Evolutionary conservation across 2,329 filamentous ascomycete species (phyloP).

Genomic region (Aphanoascus verrucosus): DNA sequence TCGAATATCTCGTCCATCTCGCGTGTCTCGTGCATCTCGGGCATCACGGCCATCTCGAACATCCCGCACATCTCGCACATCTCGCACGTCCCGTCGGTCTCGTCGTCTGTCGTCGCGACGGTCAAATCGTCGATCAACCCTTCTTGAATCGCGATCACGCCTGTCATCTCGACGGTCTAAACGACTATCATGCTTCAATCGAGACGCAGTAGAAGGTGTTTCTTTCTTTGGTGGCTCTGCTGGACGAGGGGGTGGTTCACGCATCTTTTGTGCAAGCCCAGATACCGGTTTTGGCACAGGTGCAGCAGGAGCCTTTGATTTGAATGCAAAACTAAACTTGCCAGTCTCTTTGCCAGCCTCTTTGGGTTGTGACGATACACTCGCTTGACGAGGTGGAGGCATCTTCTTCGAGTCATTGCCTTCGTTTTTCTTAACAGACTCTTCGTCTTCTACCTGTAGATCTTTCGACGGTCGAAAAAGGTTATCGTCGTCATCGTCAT

Average conservation of each 20-base stretch:
- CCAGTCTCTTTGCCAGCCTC: slow-evolving; percentile 53
- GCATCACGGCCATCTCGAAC: neutral
- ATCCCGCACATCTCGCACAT: slow-evolving; percentile 17
- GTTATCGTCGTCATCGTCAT: slow-evolving; percentile 44
- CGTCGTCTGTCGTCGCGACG: slow-evolving; percentile 31
- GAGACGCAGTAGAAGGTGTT: slow-evolving; percentile 27
- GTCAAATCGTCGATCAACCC: slow-evolving; percentile 34
- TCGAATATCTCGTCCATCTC: slow-evolving; percentile 15
- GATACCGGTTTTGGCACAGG: slow-evolving; percentile 43
- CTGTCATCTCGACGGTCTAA: slow-evolving; percentile 35
- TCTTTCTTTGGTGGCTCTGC: slow-evolving; percentile 31
- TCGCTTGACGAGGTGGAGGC: slow-evolving; percentile 44
- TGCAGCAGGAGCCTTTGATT: slow-evolving; percentile 56
- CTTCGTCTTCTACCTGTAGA: slow-evolving; percentile 53
- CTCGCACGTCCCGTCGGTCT: slow-evolving; percentile 17
- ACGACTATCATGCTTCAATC: slow-evolving; percentile 32
- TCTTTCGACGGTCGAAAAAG: slow-evolving; percentile 55
- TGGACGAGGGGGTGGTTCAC: slow-evolving; percentile 30
- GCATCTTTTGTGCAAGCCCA: slow-evolving; percentile 41
- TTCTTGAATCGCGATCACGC: slow-evolving; percentile 28
- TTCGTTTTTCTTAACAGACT: slow-evolving; percentile 37
- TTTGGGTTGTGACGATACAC: slow-evolving; percentile 44
- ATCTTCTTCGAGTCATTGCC: slow-evolving; percentile 39
- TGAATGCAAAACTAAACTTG: slow-evolving; percentile 92
- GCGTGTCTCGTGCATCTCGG: slow-evolving; percentile 18